Percentiles rank a stretch among this genome's conserved stretches.
phyloP scores from a whole-genome alignment of 345 rosid genomes.

The Balakata baccata region DNA sequence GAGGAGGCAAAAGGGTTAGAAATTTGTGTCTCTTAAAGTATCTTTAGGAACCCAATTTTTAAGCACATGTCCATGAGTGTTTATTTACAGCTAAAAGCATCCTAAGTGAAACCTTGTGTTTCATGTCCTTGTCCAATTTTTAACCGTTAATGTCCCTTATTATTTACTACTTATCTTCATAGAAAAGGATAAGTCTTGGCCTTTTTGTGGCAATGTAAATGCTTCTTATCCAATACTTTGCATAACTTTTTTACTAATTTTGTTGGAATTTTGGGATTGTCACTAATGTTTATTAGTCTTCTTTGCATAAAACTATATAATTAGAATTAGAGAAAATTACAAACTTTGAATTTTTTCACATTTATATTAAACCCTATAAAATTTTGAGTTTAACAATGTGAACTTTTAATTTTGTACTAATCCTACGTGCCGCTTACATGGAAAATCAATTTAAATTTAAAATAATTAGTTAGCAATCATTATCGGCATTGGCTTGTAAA shows the following conservation, averaged over 20 bases:
- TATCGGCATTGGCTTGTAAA: too few species aligned
- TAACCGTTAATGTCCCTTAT: constrained; percentile 19
- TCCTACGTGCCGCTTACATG: too few species aligned
- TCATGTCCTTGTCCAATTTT: constrained; percentile 1
- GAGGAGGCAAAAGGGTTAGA: constrained; percentile 36
- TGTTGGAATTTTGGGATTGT: too few species aligned
- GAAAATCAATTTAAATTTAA: too few species aligned
- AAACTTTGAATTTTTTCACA: too few species aligned
- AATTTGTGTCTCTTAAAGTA: constrained; percentile 49
- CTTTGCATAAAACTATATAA: too few species aligned
- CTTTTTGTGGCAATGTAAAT: neutral
- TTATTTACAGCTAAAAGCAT: constrained; percentile 26
- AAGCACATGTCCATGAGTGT: constrained; percentile 26
- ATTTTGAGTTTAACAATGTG: too few species aligned
- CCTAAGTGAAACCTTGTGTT: constrained; percentile 30
- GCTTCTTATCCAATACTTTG: neutral
- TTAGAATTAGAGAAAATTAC: too few species aligned
- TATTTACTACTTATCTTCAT: neutral
- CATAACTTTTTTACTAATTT: neutral
- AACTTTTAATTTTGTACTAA: too few species aligned
- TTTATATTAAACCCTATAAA: too few species aligned
- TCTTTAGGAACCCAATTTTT: constrained; percentile 22
- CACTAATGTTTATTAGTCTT: too few species aligned
- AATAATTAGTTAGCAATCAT: too few species aligned
- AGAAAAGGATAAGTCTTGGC: neutral